Evolutionary conservation across 2,329 filamentous ascomycete genomes (phyloP).

Genomic region (Pseudogymnoascus sp.): DNA sequence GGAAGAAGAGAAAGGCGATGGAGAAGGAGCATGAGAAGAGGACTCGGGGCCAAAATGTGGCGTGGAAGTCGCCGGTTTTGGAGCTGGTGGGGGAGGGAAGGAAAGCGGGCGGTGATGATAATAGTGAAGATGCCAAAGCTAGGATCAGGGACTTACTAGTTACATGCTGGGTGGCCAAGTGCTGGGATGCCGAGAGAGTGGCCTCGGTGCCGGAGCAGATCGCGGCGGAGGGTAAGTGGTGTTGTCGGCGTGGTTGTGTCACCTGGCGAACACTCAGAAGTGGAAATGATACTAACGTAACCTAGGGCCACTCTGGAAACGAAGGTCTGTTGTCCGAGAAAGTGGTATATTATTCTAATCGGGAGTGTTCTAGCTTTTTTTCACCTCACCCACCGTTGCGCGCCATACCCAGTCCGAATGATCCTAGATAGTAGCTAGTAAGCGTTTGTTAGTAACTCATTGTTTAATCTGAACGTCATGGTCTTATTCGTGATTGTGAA

Average conservation of each 20-base stretch:
- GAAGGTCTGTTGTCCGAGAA: background rate
- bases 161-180: slow-evolving; percentile 6
- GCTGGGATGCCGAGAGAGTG: background rate
- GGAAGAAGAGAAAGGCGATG: slow-evolving; percentile 7
- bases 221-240: background rate
- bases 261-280: background rate
- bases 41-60: background rate
- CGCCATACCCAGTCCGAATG: background rate
- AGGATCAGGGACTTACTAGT: slow-evolving; percentile 6
- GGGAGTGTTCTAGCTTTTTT: background rate
- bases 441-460: background rate
- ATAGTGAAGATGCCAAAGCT: background rate
- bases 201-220: background rate
- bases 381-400: background rate
- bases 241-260: background rate
- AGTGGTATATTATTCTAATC: background rate
- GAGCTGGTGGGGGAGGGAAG: background rate
- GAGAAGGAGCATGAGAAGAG: background rate
- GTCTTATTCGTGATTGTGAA: background rate
- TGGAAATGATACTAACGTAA: background rate
- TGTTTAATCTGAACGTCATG: background rate
- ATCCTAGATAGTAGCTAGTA: background rate
- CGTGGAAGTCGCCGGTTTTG: background rate
- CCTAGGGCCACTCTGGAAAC: background rate
- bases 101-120: background rate